Conservation (phyloP, 306 rosid species). For the Carpinus viminea region DNA sequence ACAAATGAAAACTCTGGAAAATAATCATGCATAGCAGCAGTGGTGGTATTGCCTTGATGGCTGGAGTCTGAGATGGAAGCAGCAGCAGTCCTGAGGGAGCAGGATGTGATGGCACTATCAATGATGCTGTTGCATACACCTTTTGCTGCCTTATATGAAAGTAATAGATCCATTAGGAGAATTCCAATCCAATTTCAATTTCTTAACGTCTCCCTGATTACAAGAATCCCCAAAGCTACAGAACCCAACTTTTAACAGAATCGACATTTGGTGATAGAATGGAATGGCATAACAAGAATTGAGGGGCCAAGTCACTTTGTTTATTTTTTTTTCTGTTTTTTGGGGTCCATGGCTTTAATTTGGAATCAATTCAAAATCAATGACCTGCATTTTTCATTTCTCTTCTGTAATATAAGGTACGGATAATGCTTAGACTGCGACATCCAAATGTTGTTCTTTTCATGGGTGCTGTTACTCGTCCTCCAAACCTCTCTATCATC, state of each 20-base stretch:
- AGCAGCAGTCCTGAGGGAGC: background rate
- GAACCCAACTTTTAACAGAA: background rate
- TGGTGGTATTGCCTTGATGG: background rate
- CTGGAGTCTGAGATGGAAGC: background rate
- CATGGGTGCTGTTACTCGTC: slow-evolving; percentile 99
- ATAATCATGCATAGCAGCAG: background rate
- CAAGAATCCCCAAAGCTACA: background rate
- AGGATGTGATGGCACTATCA: slow-evolving; percentile 4
- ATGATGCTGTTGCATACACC: background rate
- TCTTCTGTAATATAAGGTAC: slow-evolving; percentile 59
- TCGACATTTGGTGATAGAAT: background rate
- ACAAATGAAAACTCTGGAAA: background rate
- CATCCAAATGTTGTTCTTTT: slow-evolving; percentile 98
- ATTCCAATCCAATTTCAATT: background rate
- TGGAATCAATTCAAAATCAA: background rate
- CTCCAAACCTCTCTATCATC: slow-evolving; percentile 94
- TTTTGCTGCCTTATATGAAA: background rate
- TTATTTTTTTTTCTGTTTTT: no score
- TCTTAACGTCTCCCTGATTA: background rate
- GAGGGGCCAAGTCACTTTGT: background rate
- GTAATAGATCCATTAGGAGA: background rate
- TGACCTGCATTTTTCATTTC: slow-evolving; percentile 26
- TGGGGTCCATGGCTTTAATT: background rate
- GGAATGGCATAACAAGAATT: background rate
- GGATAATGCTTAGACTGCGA: slow-evolving; percentile 95